These are phyloP conservation scores for Vigna angularis DNA, from an alignment of 306 rosid genomes.

Conservation along the genomic window DNA sequence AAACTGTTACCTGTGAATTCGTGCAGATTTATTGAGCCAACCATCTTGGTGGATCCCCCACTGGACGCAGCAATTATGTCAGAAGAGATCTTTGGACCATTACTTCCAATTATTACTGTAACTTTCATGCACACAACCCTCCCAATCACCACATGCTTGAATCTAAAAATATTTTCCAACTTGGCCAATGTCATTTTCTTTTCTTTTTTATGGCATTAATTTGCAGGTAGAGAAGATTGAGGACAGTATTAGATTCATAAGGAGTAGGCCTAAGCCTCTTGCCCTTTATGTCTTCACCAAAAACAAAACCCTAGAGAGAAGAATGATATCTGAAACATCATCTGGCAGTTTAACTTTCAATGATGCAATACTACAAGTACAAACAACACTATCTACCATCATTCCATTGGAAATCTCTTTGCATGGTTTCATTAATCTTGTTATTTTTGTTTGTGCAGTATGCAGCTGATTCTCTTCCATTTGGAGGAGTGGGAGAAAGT, in stretches of 20 bases:
- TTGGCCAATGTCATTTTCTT: background rate
- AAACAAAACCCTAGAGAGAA: conserved; percentile 58
- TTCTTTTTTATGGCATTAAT: background rate
- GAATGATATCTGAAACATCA: conserved; percentile 74
- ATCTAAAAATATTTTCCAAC: background rate
- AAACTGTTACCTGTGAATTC: background rate
- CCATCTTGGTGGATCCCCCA: conserved; percentile 80
- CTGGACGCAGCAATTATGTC: conserved; percentile 66
- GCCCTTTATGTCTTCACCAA: conserved; percentile 81
- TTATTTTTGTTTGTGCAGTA: conserved; percentile 52
- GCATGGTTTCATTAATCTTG: background rate
- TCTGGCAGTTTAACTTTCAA: conserved; percentile 75
- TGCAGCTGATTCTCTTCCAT: conserved; percentile 74
- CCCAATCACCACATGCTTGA: background rate
- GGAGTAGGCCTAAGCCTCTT: conserved; percentile 72
- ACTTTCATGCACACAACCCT: conserved; percentile 35
- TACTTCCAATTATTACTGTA: conserved; percentile 79
- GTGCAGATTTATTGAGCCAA: conserved; percentile 83
- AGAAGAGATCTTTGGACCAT: conserved; percentile 83
- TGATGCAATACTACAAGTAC: conserved; percentile 72
- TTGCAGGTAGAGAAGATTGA: conserved; percentile 75
- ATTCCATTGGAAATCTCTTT: background rate
- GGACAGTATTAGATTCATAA: conserved; percentile 73
- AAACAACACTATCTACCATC: background rate
- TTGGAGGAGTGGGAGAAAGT: conserved; percentile 87